A percentile compares a stretch with the other conserved stretches of the same genome.
phyloP scores from a whole-genome alignment of 345 rosid species.

The Toxicodendron radicans region DNA sequence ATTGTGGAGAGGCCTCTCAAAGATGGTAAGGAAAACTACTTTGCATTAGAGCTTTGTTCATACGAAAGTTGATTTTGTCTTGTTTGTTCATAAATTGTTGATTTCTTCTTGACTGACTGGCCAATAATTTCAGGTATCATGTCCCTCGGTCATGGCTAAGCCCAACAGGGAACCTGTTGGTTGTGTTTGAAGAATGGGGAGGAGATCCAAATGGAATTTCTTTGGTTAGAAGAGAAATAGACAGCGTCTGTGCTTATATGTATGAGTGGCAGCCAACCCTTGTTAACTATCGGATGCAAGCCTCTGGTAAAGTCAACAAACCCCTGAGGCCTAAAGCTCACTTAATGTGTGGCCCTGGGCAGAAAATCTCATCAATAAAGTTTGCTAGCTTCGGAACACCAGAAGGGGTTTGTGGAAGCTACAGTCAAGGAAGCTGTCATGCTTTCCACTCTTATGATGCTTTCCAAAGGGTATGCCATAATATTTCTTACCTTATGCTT shows the following conservation, averaged over 20 bases:
- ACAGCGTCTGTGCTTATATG: slow-evolving; percentile 84
- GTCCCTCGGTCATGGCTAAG: slow-evolving; percentile 92
- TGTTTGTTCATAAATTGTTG: not conserved
- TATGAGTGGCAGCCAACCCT: slow-evolving; percentile 96
- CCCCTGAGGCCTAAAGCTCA: slow-evolving; percentile 91
- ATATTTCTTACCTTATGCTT: slow-evolving; percentile 1
- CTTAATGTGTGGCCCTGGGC: slow-evolving; percentile 74
- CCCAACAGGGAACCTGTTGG: slow-evolving; percentile 82
- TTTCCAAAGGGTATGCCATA: slow-evolving; percentile 68
- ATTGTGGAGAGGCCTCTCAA: slow-evolving; percentile 96
- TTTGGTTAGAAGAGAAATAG: slow-evolving; percentile 80
- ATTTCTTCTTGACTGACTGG: slow-evolving; percentile 9
- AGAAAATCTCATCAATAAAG: slow-evolving; percentile 74
- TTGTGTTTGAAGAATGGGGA: slow-evolving; percentile 98
- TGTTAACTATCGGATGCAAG: slow-evolving; percentile 75
- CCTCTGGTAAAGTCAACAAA: slow-evolving; percentile 78
- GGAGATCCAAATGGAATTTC: slow-evolving; percentile 89
- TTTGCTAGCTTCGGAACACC: slow-evolving; percentile 98
- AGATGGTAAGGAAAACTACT: slow-evolving; percentile 57
- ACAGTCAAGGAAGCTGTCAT: slow-evolving; percentile 79
- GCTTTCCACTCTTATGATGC: slow-evolving; percentile 95
- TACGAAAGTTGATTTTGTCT: not conserved
- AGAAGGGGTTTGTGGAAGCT: slow-evolving; percentile 87
- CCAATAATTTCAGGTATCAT: slow-evolving; percentile 62
- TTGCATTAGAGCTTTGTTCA: slow-evolving; percentile 7